A percentile compares a stretch with the other conserved stretches of the same genome.
phyloP scores from a whole-genome alignment of 106 monocot genomes.

The Vanilla planifolia region DNA sequence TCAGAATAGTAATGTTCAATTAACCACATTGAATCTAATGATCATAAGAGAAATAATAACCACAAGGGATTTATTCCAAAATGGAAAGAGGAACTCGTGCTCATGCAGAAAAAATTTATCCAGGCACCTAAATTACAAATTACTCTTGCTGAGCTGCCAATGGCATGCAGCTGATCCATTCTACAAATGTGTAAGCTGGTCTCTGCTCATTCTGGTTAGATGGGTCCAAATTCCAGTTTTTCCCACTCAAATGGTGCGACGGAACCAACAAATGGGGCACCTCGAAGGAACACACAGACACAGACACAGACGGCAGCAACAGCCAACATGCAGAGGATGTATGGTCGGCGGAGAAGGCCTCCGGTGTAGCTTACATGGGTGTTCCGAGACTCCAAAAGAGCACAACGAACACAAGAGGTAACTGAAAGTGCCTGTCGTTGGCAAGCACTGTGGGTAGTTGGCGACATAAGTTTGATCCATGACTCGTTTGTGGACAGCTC shows the following conservation, averaged over 20 bases:
- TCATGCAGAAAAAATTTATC: too few relatives aligned
- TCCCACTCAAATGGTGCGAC: constrained; percentile 68
- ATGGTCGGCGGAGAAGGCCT: constrained; percentile 54
- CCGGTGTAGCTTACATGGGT: constrained; percentile 8
- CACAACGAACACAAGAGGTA: constrained; percentile 36
- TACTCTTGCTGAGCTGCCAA: too few relatives aligned
- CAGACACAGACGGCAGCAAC: constrained; percentile 88
- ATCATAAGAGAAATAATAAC: too few relatives aligned
- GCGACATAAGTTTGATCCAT: constrained; percentile 4
- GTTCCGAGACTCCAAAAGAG: constrained; percentile 11
- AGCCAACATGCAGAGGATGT: constrained; percentile 53
- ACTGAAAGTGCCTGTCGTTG: neutral
- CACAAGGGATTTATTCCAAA: too few relatives aligned
- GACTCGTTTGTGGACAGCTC: constrained; percentile 10
- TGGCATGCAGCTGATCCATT: too few relatives aligned
- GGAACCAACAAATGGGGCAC: constrained; percentile 33
- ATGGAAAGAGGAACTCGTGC: too few relatives aligned
- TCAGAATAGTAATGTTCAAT: too few relatives aligned
- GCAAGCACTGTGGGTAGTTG: neutral
- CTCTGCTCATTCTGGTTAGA: constrained; percentile 10
- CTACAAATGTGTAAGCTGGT: too few relatives aligned
- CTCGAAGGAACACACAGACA: constrained; percentile 69
- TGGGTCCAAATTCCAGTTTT: constrained; percentile 55
- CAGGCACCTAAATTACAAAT: too few relatives aligned
- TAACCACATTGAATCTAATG: too few relatives aligned